A percentile compares a stretch with the other conserved stretches of the same genome.
Conservation (phyloP, 441 rosid species). For the Mallotus japonicus region DNA sequence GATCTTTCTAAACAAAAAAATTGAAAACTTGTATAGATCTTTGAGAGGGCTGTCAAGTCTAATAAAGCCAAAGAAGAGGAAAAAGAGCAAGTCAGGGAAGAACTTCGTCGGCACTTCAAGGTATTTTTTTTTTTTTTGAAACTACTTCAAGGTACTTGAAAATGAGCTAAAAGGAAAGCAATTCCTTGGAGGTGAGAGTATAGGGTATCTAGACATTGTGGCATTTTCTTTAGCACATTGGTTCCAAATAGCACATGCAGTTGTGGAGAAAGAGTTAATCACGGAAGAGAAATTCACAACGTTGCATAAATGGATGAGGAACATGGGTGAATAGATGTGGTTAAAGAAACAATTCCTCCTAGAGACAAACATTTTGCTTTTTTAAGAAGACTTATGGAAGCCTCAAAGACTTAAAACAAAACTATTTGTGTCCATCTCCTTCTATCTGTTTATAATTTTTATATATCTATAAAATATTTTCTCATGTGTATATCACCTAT, state of each 20-base stretch:
- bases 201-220: slow-evolving; percentile 6
- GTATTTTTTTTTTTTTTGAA: too few species aligned
- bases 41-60: neutral
- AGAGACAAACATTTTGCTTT: slow-evolving; percentile 34
- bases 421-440: too few species aligned
- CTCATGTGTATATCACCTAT: too few species aligned
- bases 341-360: slow-evolving; percentile 39
- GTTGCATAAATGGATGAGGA: slow-evolving; percentile 37
- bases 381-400: slow-evolving; percentile 8
- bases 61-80: neutral
- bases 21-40: neutral
- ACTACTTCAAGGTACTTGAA: neutral
- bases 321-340: slow-evolving; percentile 29
- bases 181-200: slow-evolving; percentile 1
- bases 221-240: neutral
- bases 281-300: slow-evolving; percentile 35
- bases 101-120: neutral
- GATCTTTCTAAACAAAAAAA: too few species aligned
- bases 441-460: too few species aligned
- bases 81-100: neutral
- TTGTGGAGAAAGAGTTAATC: neutral
- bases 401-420: neutral
- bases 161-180: neutral
- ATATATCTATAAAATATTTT: too few species aligned
- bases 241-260: neutral